Evolutionary conservation across 192 early-diverging fungal species (phyloP), one percentile per base, ranked within the genome.

Genomic region (Coemansia sp.): DNA sequence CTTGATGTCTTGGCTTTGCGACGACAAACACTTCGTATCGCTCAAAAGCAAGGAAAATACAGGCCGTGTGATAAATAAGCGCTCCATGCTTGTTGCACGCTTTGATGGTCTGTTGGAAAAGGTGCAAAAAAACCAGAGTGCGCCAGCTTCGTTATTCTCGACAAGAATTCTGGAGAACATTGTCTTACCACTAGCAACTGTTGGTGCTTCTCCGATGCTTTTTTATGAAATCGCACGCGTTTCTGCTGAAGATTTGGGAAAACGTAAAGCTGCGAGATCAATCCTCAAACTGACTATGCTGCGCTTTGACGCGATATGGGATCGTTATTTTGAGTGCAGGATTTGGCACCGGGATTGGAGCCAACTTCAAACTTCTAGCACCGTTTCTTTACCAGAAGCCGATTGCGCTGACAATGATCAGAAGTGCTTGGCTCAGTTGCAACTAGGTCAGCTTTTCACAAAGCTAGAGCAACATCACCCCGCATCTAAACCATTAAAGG

Each of bases 231-330:
- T 75, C 37, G 72, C 72, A 10, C 65, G 32, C 24, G 25, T 69
- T 52, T 61, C 61, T 3, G 72, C 55, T 0, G 25, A 29, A 14
- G 69, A 48, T 14, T 29, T 81, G 50, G 53, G 56, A 4, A 49
- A 62, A 29, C 52, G 52, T 2, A 58, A 58, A 8, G 38, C 65
- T 15, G 78, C 65, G 8, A 51, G 43, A 24, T 29, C 62, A 4
- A 69, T 81, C 5, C 60, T 60, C 7, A 32, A 39, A 21, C 66
- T 67, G 21, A 62, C 61, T 3, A 21, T 57, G 14, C 27, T 32
- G 41, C 78, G 72, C 9, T 62, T 81, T 25, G 66, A 75, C n/a
- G 63, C 60, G 2, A 69, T 81, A 25, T 81, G 78, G 72, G 32
- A 21, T 27, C 72, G 67, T 45, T 66, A 75, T 49, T 17, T 14